phyloP scores from a whole-genome alignment of 192 early-diverging fungal genomes.

The Rhizophagus prolifer region DNA sequence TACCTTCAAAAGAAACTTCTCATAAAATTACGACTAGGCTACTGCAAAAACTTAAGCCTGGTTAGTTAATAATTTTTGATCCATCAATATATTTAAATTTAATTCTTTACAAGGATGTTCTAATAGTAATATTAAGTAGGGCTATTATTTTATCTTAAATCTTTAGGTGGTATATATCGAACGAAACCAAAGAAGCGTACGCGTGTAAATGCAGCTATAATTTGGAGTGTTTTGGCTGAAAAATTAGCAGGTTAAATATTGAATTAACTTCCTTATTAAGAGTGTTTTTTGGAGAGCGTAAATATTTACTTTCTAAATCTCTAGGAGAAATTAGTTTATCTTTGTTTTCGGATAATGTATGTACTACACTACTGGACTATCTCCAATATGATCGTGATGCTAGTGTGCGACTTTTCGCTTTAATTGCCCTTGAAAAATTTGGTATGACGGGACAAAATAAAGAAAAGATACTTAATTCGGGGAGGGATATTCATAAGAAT shows the following conservation, averaged over 20 bases:
- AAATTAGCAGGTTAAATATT: slow-evolving; percentile 42
- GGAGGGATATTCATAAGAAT: slow-evolving; percentile 27
- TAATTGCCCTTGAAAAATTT: slow-evolving; percentile 59
- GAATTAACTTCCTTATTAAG: background rate
- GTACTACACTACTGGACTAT: slow-evolving; percentile 44
- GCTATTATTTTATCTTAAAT: slow-evolving; percentile 4
- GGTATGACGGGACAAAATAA: slow-evolving; percentile 51
- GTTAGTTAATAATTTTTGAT: slow-evolving; percentile 15
- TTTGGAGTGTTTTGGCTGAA: slow-evolving; percentile 57
- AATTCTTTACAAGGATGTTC: background rate
- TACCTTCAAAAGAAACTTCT: slow-evolving; percentile 55
- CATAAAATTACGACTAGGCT: slow-evolving; percentile 42
- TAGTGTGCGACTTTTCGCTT: slow-evolving; percentile 49
- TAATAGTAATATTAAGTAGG: background rate
- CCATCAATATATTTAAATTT: slow-evolving; percentile 10
- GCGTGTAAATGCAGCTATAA: slow-evolving; percentile 48
- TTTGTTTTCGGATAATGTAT: slow-evolving; percentile 47
- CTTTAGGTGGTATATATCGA: slow-evolving; percentile 28
- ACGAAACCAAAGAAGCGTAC: slow-evolving; percentile 38
- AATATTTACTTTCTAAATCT: background rate
- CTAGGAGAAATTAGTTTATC: slow-evolving; percentile 46
- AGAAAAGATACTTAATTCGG: slow-evolving; percentile 37
- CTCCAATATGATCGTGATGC: slow-evolving; percentile 43
- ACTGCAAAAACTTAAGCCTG: slow-evolving; percentile 44
- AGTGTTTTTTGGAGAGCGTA: background rate